phyloP scores from a whole-genome alignment of 148 eudicot genomes.

The Vaccinium vitisidaea region DNA sequence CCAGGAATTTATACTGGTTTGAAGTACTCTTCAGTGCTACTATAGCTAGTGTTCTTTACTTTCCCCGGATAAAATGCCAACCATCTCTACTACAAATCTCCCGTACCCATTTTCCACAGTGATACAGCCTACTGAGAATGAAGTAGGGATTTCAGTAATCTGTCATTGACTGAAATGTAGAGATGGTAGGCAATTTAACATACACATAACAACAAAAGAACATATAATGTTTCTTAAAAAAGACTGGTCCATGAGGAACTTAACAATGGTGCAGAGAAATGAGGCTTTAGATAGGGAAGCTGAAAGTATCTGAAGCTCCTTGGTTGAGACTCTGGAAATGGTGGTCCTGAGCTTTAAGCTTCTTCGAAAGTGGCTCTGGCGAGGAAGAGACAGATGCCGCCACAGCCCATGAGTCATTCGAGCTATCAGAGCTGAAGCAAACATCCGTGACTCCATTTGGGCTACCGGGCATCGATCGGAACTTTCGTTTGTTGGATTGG shows the following conservation, averaged over 20 bases:
- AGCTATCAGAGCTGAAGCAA: conserved; percentile 62
- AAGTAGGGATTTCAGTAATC: not conserved
- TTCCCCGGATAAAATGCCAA: conserved; percentile 61
- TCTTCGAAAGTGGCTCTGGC: conserved; percentile 53
- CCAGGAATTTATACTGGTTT: not conserved
- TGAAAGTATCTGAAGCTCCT: conserved; percentile 24
- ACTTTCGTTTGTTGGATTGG: conserved; percentile 52
- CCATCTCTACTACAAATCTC: conserved; percentile 49
- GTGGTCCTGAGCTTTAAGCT: conserved; percentile 32
- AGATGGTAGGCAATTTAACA: conserved; percentile 65
- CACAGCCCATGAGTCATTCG: conserved; percentile 53
- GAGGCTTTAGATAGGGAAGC: conserved; percentile 23
- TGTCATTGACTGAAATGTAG: conserved; percentile 29
- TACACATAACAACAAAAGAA: conserved; percentile 20
- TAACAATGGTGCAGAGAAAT: not conserved
- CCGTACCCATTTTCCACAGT: not conserved
- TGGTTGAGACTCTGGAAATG: conserved; percentile 24
- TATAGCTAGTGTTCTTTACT: conserved; percentile 22
- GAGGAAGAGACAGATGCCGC: conserved; percentile 50
- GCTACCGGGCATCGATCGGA: conserved; percentile 55
- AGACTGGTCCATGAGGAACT: conserved; percentile 13
- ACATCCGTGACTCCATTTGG: conserved; percentile 64
- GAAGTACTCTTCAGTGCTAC: conserved; percentile 23
- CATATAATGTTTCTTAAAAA: conserved; percentile 28
- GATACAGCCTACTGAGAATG: not conserved